These are phyloP conservation scores for Candida dubliniensis DNA, from an alignment of 1,139 yeast species.

Conservation along the genomic window DNA sequence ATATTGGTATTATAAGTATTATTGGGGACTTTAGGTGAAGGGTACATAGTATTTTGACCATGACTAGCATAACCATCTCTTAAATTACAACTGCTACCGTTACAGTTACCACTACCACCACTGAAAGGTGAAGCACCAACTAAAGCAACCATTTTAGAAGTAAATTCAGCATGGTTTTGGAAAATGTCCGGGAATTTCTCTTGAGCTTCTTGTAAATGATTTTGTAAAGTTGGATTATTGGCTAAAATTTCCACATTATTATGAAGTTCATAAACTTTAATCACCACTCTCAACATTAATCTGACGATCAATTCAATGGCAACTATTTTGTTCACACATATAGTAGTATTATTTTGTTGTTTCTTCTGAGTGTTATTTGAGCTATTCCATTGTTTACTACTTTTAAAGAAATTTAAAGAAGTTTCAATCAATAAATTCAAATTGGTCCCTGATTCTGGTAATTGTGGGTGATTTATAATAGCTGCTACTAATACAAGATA, in stretches of 20 bases:
- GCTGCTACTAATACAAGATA: constrained; percentile 32
- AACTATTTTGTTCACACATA: constrained; percentile 14
- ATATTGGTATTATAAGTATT: too few species aligned
- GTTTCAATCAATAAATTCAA: constrained; percentile 30
- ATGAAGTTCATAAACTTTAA: constrained; percentile 18
- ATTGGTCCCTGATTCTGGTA: constrained; percentile 30
- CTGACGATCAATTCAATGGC: constrained; percentile 22
- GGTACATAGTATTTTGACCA: constrained; percentile 3
- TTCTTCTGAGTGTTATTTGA: background rate
- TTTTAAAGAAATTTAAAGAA: constrained; percentile 25
- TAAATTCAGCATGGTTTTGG: constrained; percentile 11
- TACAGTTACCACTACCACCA: constrained; percentile 1
- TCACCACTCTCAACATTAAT: constrained; percentile 23
- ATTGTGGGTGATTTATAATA: constrained; percentile 32
- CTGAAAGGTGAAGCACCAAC: constrained; percentile 20
- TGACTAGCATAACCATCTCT: background rate
- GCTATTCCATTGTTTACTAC: background rate
- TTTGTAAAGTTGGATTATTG: constrained; percentile 16
- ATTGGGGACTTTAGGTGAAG: too few species aligned
- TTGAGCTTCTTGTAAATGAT: constrained; percentile 25
- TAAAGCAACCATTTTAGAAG: constrained; percentile 13
- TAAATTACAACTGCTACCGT: background rate
- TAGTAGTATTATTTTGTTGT: background rate
- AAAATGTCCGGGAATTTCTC: constrained; percentile 28
- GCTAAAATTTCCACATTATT: constrained; percentile 11